Percentiles rank a stretch among this genome's conserved stretches.
These are phyloP conservation scores for Helminthosporium solani DNA, from an alignment of 2,329 filamentous ascomycete genomes.

Conservation along the genomic window DNA sequence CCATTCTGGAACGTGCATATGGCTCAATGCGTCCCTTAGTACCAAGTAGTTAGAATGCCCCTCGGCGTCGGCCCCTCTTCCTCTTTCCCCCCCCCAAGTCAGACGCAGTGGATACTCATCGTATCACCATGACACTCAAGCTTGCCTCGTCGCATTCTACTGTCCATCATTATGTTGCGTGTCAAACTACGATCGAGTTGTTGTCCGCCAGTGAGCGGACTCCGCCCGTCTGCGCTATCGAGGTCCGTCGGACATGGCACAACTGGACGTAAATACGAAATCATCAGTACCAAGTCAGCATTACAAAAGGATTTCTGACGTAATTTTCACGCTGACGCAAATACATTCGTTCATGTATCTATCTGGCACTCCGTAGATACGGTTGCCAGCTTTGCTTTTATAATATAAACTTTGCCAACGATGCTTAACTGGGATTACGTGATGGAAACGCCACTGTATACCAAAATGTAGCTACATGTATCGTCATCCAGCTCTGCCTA, in stretches of 20 bases:
- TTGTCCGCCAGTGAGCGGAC: background rate
- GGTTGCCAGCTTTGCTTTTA: background rate
- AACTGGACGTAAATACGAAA: no score
- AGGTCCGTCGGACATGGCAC: background rate
- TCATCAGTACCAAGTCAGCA: background rate
- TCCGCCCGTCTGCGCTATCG: background rate
- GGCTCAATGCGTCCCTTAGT: no score
- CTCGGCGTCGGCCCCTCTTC: constrained; percentile 1
- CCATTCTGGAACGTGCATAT: background rate
- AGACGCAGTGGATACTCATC: no score
- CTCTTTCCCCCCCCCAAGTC: background rate
- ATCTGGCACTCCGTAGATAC: no score
- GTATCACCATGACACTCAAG: background rate
- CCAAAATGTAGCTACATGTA: no score
- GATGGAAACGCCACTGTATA: no score
- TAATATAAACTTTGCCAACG: no score
- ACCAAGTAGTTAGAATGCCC: background rate
- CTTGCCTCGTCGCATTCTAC: no score
- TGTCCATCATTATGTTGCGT: background rate
- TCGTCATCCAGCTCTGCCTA: no score
- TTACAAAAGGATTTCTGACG: background rate
- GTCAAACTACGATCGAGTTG: background rate
- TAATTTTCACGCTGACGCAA: background rate
- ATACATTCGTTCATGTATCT: no score
- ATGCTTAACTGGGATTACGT: no score